Percentiles rank a stretch among this genome's conserved stretches.
These are phyloP conservation scores for Agaricus subrufescens DNA, from an alignment of 768 basidiomycete genomes.

Conservation along the genomic window DNA sequence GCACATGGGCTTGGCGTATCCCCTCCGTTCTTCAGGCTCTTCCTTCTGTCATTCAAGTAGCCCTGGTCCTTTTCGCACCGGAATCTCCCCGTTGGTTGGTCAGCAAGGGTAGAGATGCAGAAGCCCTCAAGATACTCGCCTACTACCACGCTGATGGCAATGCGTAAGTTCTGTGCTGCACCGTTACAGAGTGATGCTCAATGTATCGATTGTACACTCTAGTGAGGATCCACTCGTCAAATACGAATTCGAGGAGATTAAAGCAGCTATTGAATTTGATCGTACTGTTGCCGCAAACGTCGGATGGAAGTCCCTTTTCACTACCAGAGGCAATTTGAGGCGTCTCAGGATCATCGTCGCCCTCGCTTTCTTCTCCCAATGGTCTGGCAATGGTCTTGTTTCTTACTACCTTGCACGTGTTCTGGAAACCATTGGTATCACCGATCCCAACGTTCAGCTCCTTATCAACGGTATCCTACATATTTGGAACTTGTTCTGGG, in stretches of 20 bases:
- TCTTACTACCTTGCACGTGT: conserved; percentile 80
- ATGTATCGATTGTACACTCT: background rate
- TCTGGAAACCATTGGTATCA: conserved; percentile 64
- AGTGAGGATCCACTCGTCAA: conserved; percentile 63
- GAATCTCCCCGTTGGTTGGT: conserved; percentile 86
- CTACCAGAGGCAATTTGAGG: conserved; percentile 65
- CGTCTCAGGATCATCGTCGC: conserved; percentile 76
- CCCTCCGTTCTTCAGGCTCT: conserved; percentile 70
- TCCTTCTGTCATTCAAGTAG: conserved; percentile 64
- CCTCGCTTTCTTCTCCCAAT: conserved; percentile 80
- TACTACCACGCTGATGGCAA: conserved; percentile 84
- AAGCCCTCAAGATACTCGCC: conserved; percentile 68
- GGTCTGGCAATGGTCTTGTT: conserved; percentile 83
- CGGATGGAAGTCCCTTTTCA: conserved; percentile 66
- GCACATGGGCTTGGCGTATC: conserved; percentile 78
- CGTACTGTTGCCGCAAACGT: conserved; percentile 51
- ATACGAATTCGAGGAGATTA: conserved; percentile 80
- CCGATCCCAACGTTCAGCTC: conserved; percentile 55
- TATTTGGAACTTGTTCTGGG: conserved; percentile 66
- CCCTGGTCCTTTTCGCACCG: conserved; percentile 63
- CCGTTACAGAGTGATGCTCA: background rate
- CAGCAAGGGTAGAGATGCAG: conserved; percentile 64
- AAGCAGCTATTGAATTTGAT: conserved; percentile 69
- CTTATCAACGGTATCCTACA: conserved; percentile 85
- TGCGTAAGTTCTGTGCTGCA: conserved; percentile 26